Evolutionary conservation across 176 grass and related monocot genomes (phyloP), one percentile per base, ranked within the genome.

Genomic region (Pontederia crassipes): DNA sequence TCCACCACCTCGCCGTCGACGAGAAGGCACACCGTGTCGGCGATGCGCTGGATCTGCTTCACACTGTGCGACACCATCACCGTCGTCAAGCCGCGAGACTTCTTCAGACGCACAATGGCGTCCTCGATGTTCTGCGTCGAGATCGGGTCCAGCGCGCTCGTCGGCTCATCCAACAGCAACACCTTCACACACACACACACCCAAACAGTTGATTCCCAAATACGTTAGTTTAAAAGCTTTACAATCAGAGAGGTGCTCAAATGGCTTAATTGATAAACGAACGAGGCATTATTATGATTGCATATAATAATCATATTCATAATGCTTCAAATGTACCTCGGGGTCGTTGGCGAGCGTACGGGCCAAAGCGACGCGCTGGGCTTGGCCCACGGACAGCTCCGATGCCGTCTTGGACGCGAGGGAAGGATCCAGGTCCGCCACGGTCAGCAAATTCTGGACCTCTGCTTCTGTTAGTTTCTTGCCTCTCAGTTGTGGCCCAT

Each of bases 111-210:
- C 59, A 97, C 79, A 49, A 97, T 88, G 8, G 75, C 92, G 48
- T 85, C 81, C 76, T 97, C 92, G 46, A 97, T 97, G 75, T 97
- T 97, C 77, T 97, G 87, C 16, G 92, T 97, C 12, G 87, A 97
- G 17, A 97, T 97, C 0, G 92, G 92, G 53, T 97, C 92, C 84
- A 97, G 20, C 54, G 92, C 92, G 28, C 87, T 97, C 11, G 92
- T 91, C 15, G 92, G 92, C 46, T 97, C 92, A 0, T 97, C 92
- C 58, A 97, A 65, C 54, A 97, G 57, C 2, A 91, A 81, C 73
- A 97, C 92, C 90, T 95, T 58, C 0, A 18, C 20, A 13, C 27
- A 18, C 20, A 13, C 27, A 24, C 20, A 24, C 20, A 24, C 20
- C 20, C 20, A 26, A 27, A 27, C 11, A 59, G 3, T 59, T 29